A percentile compares a stretch with the other conserved stretches of the same genome.
Conservation (phyloP, 148 eudicot species). For the Bassia scoparia region DNA sequence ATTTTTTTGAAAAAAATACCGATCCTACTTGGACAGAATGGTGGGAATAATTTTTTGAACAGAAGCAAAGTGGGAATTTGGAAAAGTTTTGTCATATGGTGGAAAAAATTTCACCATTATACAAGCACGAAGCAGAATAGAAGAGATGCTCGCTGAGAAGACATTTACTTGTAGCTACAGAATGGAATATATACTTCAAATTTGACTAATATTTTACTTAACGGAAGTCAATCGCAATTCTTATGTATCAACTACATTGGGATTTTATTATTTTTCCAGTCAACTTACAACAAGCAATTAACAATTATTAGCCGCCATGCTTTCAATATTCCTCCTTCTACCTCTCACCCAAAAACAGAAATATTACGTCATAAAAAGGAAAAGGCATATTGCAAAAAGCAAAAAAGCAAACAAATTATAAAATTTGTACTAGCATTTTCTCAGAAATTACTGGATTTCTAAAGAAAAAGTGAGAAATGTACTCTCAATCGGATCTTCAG, state of each 20-base stretch:
- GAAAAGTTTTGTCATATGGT: too few species aligned
- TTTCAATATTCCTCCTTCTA: conserved; percentile 11
- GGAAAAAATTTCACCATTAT: too few species aligned
- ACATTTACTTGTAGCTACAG: conserved; percentile 9
- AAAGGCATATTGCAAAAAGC: conserved; percentile 1
- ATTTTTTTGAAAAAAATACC: too few species aligned
- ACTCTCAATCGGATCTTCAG: conserved; percentile 89
- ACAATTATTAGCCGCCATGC: conserved; percentile 8
- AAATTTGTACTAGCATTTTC: conserved; percentile 4
- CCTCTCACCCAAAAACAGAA: neutral
- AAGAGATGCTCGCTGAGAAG: neutral
- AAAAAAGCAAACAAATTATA: neutral
- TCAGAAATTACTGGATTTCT: conserved; percentile 7
- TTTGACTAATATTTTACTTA: conserved; percentile 8
- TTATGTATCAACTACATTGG: neutral
- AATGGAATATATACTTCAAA: conserved; percentile 5
- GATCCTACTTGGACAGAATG: too few species aligned
- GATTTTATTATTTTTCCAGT: conserved; percentile 5
- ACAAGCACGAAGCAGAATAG: too few species aligned
- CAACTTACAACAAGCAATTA: conserved; percentile 23
- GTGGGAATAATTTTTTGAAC: too few species aligned
- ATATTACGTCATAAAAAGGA: neutral
- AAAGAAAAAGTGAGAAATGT: conserved; percentile 15
- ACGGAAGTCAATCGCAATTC: conserved; percentile 17
- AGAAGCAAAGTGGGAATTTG: too few species aligned